These are phyloP conservation scores for Corniculantispora saksenae DNA, from an alignment of 2,329 filamentous ascomycete genomes.

Conservation along the genomic window DNA sequence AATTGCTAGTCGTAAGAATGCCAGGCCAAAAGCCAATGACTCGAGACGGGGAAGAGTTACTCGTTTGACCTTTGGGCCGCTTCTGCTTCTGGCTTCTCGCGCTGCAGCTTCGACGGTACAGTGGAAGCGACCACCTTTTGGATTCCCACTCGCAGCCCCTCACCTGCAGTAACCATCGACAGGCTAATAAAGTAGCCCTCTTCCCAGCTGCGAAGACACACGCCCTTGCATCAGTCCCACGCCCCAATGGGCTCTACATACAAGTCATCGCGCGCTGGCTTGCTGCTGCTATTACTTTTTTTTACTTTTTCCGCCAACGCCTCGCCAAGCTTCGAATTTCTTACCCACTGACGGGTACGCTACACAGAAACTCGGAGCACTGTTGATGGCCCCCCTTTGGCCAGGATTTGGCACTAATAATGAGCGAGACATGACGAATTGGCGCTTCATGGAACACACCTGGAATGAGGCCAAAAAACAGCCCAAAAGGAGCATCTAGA, in stretches of 20 bases:
- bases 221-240: slow-evolving; percentile 9
- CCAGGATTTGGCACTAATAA: neutral
- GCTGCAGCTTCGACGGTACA: neutral
- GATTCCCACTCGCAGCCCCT: slow-evolving; percentile 11
- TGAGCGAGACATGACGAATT: slow-evolving; percentile 1
- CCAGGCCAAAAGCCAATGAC: neutral
- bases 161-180: slow-evolving; percentile 15
- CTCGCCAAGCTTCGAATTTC: slow-evolving; percentile 3
- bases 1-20: neutral
- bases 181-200: slow-evolving; percentile 4
- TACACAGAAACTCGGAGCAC: slow-evolving; percentile 1
- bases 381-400: neutral
- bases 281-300: neutral
- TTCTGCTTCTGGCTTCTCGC: neutral
- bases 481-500: neutral
- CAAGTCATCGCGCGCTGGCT: neutral
- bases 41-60: neutral
- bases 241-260: neutral
- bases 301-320: slow-evolving; percentile 11
- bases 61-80: neutral
- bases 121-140: neutral
- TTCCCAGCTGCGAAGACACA: slow-evolving; percentile 11
- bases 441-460: slow-evolving; percentile 1
- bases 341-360: slow-evolving; percentile 15
- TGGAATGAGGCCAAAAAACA: too few species aligned